These are phyloP conservation scores for Sporothrix humicola DNA, from an alignment of 2,329 filamentous ascomycete genomes.

Conservation along the genomic window DNA sequence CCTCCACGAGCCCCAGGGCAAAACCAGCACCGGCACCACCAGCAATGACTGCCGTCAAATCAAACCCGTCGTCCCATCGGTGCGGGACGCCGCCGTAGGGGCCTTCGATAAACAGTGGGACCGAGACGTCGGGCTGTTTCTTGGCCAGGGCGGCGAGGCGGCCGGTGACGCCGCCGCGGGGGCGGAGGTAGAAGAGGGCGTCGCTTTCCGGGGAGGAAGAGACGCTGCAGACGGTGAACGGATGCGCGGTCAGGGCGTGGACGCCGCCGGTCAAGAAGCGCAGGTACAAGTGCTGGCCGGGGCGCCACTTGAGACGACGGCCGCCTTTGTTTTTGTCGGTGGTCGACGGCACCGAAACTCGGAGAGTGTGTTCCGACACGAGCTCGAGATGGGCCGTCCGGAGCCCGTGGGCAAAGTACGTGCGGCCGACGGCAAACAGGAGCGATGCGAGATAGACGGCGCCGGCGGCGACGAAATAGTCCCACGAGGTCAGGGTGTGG, in stretches of 20 bases:
- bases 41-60: conserved; percentile 55
- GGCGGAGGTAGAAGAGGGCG: conserved; percentile 60
- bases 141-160: conserved; percentile 50
- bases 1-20: conserved; percentile 56
- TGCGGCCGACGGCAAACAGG: conserved; percentile 53
- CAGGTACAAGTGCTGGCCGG: conserved; percentile 57
- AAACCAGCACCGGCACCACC: conserved; percentile 64
- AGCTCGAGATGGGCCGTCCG: conserved; percentile 51
- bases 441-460: conserved; percentile 57
- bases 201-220: conserved; percentile 40
- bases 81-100: conserved; percentile 61
- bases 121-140: conserved; percentile 45
- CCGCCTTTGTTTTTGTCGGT: background rate
- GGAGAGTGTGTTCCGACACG: conserved; percentile 50
- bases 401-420: conserved; percentile 57
- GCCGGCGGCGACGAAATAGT: conserved; percentile 65
- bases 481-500: conserved; percentile 60
- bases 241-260: conserved; percentile 36
- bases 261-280: conserved; percentile 34
- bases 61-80: conserved; percentile 47
- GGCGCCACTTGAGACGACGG: conserved; percentile 51
- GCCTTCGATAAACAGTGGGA: conserved; percentile 61
- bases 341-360: conserved; percentile 50
- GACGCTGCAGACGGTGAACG: conserved; percentile 37
- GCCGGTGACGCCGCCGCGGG: conserved; percentile 56